Evolutionary conservation across 2,329 filamentous ascomycete species (phyloP), one percentile per base, ranked within the genome.

Genomic region (Coniochaeta pulveracea): DNA sequence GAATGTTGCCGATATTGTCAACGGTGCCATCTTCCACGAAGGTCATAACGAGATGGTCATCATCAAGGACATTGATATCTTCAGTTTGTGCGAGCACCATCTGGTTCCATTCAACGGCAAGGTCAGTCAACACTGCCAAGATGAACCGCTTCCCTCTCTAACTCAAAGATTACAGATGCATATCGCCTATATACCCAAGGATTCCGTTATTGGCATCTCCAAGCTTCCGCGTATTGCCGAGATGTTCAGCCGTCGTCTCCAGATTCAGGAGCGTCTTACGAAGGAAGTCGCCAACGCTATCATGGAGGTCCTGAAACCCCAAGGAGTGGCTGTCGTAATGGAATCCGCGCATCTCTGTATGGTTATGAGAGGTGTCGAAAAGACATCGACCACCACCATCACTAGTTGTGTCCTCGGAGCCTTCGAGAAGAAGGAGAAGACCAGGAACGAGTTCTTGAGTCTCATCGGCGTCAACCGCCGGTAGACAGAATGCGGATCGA

Each of bases 331-430:
- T 14, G 91, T 98, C 3, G 89, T 98, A 38, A 94, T 98, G 80
- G 91, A 98, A 52, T 93, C 85, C 10, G 88, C 77, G 50, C 91
- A 98, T 60, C 65, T 96, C 29, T 98, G 91, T 66, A 98, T 96
- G 89, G 86, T 94, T 11, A 96, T 95, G 88, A 76, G 91, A 29
- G 91, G 91, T n/a, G 89, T 98, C 8, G 76, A 95, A 54, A 95
- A 98, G 67, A 86, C 85, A 0, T 74, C 70, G 25, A 79, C 83
- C 33, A 81, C 74, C 12, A 96, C 91, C 6, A 91, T 93, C 23
- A 98, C 91, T 12, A 95, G 86, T 63, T 96, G 89, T 55, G 93
- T 98, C 60, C 72, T 96, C n/a, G 91, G 91, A 24, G 88, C 86
- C 49, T 93, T 98, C 68, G 80, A 94, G 51, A 80, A 79, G 39